These are phyloP conservation scores for Orychophragmus violaceus DNA, from an alignment of 345 rosid species.

Conservation along the genomic window DNA sequence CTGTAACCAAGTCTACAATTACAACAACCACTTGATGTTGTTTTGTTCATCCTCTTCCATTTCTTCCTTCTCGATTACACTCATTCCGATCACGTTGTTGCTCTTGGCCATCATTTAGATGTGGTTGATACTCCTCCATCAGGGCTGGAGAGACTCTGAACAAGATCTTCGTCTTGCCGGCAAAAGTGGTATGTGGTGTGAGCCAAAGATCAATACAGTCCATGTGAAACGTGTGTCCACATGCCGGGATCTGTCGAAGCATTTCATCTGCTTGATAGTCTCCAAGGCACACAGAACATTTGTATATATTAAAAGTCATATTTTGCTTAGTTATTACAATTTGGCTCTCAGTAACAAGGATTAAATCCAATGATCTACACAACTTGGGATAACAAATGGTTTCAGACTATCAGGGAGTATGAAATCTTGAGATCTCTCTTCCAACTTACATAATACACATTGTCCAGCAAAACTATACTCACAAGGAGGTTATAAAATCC, in stretches of 20 bases:
- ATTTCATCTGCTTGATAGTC: constrained; percentile 78
- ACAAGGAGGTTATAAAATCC: too few relatives aligned
- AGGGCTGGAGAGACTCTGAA: constrained; percentile 3
- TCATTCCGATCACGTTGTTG: not conserved
- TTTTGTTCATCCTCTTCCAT: not conserved
- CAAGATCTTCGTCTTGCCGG: constrained; percentile 39
- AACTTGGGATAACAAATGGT: not conserved
- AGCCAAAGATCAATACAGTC: constrained; percentile 94
- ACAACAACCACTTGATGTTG: constrained; percentile 18
- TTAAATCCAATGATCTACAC: not conserved
- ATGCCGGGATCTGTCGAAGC: constrained; percentile 77
- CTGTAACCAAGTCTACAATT: constrained; percentile 18
- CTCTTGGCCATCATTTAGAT: constrained; percentile 1
- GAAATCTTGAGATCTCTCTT: not conserved
- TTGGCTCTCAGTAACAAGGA: not conserved
- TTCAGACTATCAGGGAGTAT: not conserved
- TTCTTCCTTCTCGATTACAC: not conserved
- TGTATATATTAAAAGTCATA: too few relatives aligned
- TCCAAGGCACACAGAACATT: constrained; percentile 81
- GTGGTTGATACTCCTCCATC: constrained; percentile 7
- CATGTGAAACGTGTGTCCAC: constrained; percentile 89
- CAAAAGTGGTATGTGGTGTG: constrained; percentile 68
- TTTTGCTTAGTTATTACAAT: not conserved
- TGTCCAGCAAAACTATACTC: not conserved
- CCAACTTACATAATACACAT: not conserved